These are phyloP conservation scores for Ogataea minuta DNA, from an alignment of 805 yeast species.

Conservation along the genomic window DNA sequence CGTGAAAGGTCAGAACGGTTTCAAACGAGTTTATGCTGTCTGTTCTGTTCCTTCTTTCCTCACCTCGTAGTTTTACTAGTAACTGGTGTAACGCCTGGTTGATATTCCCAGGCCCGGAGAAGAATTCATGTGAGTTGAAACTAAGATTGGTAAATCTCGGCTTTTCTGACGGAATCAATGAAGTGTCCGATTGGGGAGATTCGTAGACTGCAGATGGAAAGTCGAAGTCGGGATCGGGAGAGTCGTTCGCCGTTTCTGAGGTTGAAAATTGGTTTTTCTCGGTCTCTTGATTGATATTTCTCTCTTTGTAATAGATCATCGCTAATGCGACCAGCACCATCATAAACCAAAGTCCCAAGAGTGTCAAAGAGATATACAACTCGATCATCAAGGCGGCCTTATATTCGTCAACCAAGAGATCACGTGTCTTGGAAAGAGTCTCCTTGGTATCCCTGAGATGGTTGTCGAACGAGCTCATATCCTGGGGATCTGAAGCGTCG, in stretches of 20 bases:
- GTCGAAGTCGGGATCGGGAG: not conserved
- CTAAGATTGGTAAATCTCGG: not conserved
- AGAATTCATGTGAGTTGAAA: conserved; percentile 3
- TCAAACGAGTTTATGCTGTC: conserved; percentile 7
- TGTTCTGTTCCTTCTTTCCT: not conserved
- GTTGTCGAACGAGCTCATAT: conserved; percentile 11
- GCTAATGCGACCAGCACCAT: conserved; percentile 34
- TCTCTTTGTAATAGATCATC: conserved; percentile 16
- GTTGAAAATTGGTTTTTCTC: not conserved
- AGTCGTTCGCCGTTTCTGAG: not conserved
- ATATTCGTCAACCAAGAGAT: conserved; percentile 34
- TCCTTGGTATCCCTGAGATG: conserved; percentile 21
- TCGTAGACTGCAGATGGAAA: not conserved
- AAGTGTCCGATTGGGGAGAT: conserved; percentile 2
- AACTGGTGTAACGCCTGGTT: conserved; percentile 17
- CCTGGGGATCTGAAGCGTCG: conserved; percentile 4
- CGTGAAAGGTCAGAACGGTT: conserved; percentile 6
- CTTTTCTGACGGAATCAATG: conserved; percentile 3
- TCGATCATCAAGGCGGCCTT: conserved; percentile 42
- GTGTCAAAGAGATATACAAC: conserved; percentile 42
- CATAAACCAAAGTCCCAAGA: conserved; percentile 48
- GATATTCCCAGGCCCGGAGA: conserved; percentile 21
- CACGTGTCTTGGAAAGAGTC: conserved; percentile 26
- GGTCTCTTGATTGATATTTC: not conserved
- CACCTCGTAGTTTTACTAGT: conserved; percentile 13